phyloP scores from a whole-genome alignment of 768 basidiomycete species.

The Termitomyces sp. region DNA sequence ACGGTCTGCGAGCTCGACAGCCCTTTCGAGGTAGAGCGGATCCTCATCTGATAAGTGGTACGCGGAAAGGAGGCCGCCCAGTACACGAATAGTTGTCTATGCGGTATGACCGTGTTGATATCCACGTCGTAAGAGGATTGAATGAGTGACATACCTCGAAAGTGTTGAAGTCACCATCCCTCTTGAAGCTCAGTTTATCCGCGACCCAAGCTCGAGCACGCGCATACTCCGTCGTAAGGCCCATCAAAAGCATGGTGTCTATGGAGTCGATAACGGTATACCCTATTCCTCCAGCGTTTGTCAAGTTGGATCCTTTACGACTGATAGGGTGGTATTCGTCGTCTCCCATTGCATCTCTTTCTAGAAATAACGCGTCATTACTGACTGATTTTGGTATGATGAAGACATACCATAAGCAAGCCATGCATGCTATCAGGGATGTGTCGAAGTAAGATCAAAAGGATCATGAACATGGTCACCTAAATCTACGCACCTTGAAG shows the following conservation, averaged over 20 bases:
- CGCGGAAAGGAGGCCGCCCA: conserved; percentile 87
- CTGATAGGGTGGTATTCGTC: conserved; percentile 91
- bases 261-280: conserved; percentile 87
- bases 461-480: neutral
- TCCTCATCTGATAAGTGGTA: conserved; percentile 73
- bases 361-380: conserved; percentile 31
- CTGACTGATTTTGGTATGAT: neutral
- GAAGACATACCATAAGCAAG: conserved; percentile 63
- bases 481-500: conserved; percentile 55
- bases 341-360: conserved; percentile 84
- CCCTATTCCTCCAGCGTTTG: conserved; percentile 74
- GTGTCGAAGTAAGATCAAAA: conserved; percentile 7
- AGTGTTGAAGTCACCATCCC: conserved; percentile 75
- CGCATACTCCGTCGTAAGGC: conserved; percentile 69
- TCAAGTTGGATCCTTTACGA: conserved; percentile 71
- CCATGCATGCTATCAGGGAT: conserved; percentile 68
- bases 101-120: neutral
- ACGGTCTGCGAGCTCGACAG: conserved; percentile 81
- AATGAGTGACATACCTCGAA: conserved; percentile 68
- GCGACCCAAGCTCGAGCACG: conserved; percentile 78
- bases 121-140: neutral
- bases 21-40: conserved; percentile 65
- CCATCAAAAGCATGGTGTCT: conserved; percentile 86
- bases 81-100: conserved; percentile 87
- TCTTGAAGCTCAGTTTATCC: conserved; percentile 64